Base-by-base conservation (phyloP, 768 basidiomycete species). In the Panaeolus papilionaceus region DNA sequence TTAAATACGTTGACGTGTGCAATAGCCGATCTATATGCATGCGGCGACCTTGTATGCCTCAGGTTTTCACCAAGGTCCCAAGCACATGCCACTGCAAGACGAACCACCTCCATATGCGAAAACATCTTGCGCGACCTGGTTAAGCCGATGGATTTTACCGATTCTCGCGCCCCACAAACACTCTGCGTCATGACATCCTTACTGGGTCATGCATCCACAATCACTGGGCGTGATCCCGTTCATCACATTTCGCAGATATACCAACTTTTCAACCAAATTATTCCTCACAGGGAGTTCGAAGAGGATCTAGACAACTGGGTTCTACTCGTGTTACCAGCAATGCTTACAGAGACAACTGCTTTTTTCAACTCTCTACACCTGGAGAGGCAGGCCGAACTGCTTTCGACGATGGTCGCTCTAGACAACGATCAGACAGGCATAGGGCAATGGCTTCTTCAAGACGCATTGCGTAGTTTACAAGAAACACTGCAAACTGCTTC, bases 371-470 rank as follows among this genome's bases (percentile, higher is more conserved):
- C 84, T 4, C 78, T 93, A 38, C 87, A 90, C 65, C 80, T 85
- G 2, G 85, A 88, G 65, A 85, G 80, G 49, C 87, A 85, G 73
- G 78, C 83, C 2, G 80, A 82, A 44, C 74, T 93, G 28, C 73
- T 93, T 33, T 78, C 83, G 61, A 83, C 87, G 5, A 80, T 94
- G 2, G 79, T 85, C 23, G 79, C 75, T 18, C 75, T 93, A 14
- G 93, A 94, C 69, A 75, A 80, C 5, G 88, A 86, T 2, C 75
- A 81, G 28, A 76, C 85, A 23, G 88, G 88, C 3, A 77, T 91
- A 2, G 89, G 86, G 18, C 89, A 91, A 67, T 94, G 92, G 91
- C 71, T 94, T 28, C 71, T 94, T 9, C 72, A 78, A n/a, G 86
- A 90, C 69, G 90, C 92, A 68, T 71, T 91, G 67, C 87, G 86